Percentiles rank a stretch among this genome's conserved stretches.
Conservation (phyloP, 768 basidiomycete genomes). For the Myochromella boudieri region DNA sequence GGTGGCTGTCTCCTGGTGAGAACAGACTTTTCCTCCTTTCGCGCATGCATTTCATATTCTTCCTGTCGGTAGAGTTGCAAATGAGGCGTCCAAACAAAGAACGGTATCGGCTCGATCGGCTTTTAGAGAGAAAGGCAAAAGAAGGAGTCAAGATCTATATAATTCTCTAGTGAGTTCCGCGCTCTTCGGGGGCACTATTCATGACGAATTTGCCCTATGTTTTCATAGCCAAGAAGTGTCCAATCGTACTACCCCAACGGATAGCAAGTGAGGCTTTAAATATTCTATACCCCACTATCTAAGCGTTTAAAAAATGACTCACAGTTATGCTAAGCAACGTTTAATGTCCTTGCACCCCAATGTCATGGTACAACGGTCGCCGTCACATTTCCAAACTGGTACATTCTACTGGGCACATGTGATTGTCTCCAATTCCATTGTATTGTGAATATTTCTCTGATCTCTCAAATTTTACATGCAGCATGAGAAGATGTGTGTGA, state of each 20-base stretch:
- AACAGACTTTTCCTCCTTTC: neutral
- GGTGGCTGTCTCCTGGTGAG: conserved; percentile 92
- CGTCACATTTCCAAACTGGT: conserved; percentile 95
- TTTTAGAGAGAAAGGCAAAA: conserved; percentile 88
- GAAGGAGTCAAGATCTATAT: conserved; percentile 96
- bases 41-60: neutral
- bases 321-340: conserved; percentile 83
- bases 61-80: conserved; percentile 59
- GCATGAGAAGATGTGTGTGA: conserved; percentile 98
- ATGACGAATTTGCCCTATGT: conserved; percentile 8
- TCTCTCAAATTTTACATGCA: conserved; percentile 27
- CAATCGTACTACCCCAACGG: conserved; percentile 89
- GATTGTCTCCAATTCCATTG: conserved; percentile 25
- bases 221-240: conserved; percentile 86
- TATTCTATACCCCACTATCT: conserved; percentile 13
- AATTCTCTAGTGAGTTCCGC: conserved; percentile 77
- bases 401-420: conserved; percentile 99
- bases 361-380: conserved; percentile 95
- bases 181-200: neutral
- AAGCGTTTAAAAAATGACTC: conserved; percentile 3
- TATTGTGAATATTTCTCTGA: neutral
- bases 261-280: conserved; percentile 70
- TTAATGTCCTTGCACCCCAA: conserved; percentile 82
- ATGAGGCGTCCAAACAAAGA: conserved; percentile 83
- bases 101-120: conserved; percentile 80